Base-by-base conservation (phyloP, 805 yeast species). In the Metschnikowia continentalis region DNA sequence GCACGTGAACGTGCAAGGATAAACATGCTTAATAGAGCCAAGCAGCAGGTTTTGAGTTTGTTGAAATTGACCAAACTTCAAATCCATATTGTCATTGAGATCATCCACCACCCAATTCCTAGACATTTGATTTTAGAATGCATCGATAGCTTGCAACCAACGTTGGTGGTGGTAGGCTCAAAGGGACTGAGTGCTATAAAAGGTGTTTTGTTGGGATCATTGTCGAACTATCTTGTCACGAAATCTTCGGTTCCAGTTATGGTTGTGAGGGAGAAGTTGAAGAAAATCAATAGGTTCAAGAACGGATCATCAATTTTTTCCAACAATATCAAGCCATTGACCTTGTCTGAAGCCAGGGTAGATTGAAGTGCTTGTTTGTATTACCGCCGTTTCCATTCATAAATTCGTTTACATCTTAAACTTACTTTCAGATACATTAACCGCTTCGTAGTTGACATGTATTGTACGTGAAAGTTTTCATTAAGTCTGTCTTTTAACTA, bases 201-300 rank as follows among this genome's bases (percentile, higher is more conserved):
- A 63, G 91, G 92, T 5, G 89, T 86, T 7, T 74, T 86, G 48
- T 74, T 85, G 54, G 92, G 92, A 2, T 82, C 88, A 2, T 74
- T 86, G 51, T 83, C 89, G 2, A 86, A 86, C 59, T 85, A 86
- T 63, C 69, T 86, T 54, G 89, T 86, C 15, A 82, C 88, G 15
- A 82, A 83, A 64, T 79, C 84, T 59, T 71, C 83, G 15, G 88
- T 83, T 2, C 91, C 92, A 0, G 91, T 86, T 20, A 86, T 86
- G 92, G 91, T 86, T 45, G 92, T 86, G 19, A 75, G 88, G 53
- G 80, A 81, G 57, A 86, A 84, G 63, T 74, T 86, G 61, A 84
- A 85, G 71, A 84, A 84, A 69, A 76, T 83, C 55, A 79, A 83
- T 52, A 76, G 84, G 58, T 79, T 80, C 65, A 75, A 73, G 64